A percentile compares a stretch with the other conserved stretches of the same genome.
phyloP scores from a whole-genome alignment of 176 grass and related monocot genomes.

The Canna indica region DNA sequence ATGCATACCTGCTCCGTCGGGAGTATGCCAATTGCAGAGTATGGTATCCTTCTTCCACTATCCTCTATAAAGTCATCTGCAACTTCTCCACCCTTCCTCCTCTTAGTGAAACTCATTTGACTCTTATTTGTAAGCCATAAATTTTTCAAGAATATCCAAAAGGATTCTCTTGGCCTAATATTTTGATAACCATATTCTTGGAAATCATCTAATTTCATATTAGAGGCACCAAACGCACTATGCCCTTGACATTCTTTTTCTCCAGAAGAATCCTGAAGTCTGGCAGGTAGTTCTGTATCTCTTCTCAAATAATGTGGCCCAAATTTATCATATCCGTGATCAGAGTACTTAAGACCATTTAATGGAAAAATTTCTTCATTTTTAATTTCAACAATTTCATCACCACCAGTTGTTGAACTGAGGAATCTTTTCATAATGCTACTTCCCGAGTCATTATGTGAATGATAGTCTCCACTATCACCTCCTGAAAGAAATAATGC shows the following conservation, averaged over 20 bases:
- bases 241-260: conserved; percentile 6
- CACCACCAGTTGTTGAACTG: conserved; percentile 27
- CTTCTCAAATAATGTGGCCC: conserved; percentile 24
- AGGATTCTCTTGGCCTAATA: conserved; percentile 35
- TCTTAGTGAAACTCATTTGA: conserved; percentile 60
- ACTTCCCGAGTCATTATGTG: conserved; percentile 18
- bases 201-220: conserved; percentile 39
- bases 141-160: conserved; percentile 43
- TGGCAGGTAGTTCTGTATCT: conserved; percentile 28
- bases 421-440: conserved; percentile 25
- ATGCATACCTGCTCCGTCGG: conserved; percentile 35
- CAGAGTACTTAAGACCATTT: conserved; percentile 30
- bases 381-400: conserved; percentile 62
- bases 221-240: conserved; percentile 11
- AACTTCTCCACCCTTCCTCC: conserved; percentile 74
- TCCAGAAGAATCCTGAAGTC: conserved; percentile 19
- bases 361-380: conserved; percentile 23
- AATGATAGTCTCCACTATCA: conserved; percentile 17
- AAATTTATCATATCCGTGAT: conserved; percentile 21
- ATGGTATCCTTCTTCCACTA: conserved; percentile 21
- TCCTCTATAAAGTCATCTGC: conserved; percentile 27
- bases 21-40: conserved; percentile 21
- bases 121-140: conserved; percentile 50
- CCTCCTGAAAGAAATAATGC: conserved; percentile 65
- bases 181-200: conserved; percentile 23